A percentile compares a stretch with the other conserved stretches of the same genome.
These are phyloP conservation scores for Curvularia sp. DNA, from an alignment of 2,329 filamentous ascomycete genomes.

Conservation along the genomic window DNA sequence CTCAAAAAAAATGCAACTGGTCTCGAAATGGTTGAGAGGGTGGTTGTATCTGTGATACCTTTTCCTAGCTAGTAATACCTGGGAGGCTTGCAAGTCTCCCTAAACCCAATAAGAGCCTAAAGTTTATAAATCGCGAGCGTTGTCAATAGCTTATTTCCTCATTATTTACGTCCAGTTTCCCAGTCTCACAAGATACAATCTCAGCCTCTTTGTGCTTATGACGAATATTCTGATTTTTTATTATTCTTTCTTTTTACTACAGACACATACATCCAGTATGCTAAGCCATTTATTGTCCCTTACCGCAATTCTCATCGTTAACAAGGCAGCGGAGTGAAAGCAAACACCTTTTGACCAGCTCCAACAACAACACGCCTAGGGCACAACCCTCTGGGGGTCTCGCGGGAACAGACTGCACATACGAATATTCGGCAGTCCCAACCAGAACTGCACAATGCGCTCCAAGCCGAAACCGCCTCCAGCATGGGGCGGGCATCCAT, in stretches of 20 bases:
- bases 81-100: too few species aligned
- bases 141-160: too few species aligned
- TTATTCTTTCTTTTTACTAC: not conserved
- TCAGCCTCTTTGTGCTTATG: not conserved
- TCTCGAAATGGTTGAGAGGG: too few species aligned
- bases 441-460: conserved; percentile 71
- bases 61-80: too few species aligned
- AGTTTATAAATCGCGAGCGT: too few species aligned
- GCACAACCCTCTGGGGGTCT: conserved; percentile 64
- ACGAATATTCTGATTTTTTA: not conserved
- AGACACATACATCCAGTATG: not conserved
- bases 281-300: not conserved
- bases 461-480: conserved; percentile 72
- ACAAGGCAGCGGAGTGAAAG: not conserved
- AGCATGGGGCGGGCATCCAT: conserved; percentile 69
- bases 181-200: not conserved
- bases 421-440: conserved; percentile 69
- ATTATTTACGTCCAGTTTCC: too few species aligned
- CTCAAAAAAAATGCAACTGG: too few species aligned
- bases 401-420: conserved; percentile 69
- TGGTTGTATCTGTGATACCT: too few species aligned
- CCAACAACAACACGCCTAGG: conserved; percentile 39
- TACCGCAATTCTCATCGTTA: not conserved
- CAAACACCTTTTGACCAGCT: not conserved
- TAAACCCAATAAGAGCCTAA: too few species aligned